Base-by-base conservation (phyloP, 805 yeast genomes). In the Myxozyma lipomycoides region DNA sequence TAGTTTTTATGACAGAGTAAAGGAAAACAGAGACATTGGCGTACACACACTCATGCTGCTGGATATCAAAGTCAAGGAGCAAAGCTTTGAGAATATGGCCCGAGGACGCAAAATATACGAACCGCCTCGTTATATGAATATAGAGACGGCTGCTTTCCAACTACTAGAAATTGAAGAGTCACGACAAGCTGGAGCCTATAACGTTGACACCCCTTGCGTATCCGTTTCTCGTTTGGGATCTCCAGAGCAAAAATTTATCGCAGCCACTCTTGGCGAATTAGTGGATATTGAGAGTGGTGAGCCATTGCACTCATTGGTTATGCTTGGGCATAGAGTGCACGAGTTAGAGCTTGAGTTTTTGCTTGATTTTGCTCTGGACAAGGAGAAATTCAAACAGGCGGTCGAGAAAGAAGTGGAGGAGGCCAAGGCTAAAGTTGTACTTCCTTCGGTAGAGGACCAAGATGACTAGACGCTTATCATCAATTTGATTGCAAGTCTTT, bases 41-140 rank as follows among this genome's bases (percentile, higher is more conserved):
- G 74, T 93, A 59, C 98, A 91, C 65, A 93, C 98, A 2, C 74
- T 91, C 51, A 78, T 91, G 35, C 74, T 91, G 52, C 73, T 91
- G 43, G 51, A 91, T 66, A 91, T 91, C 67, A 91, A 91, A 68
- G 98, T 91, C 40, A 93, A 93, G 69, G 98, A 91, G 68, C 98
- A 93, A 70, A 87, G 95, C 65, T 78, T 89, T 55, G 95, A 90
- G 64, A 91, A 90, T 66, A 79, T 91, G 82, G 95, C 95, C 42
- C 78, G 95, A 54, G 98, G 98, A 1, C 79, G 93, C 67, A 72
- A 84, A 43, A 86, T 91, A 34, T 91, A 87, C 66, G 98, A 91
- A 68, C 98, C 98, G 32, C 98, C 98, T 44, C 78, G 98, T 66
- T 91, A 89, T 71, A 91, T 91, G 98, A 78, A 82, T 55, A 89